A percentile compares a stretch with the other conserved stretches of the same genome.
Evolutionary conservation across 2,329 filamentous ascomycete species (phyloP).

Genomic region (Colletotrichum salicis): DNA sequence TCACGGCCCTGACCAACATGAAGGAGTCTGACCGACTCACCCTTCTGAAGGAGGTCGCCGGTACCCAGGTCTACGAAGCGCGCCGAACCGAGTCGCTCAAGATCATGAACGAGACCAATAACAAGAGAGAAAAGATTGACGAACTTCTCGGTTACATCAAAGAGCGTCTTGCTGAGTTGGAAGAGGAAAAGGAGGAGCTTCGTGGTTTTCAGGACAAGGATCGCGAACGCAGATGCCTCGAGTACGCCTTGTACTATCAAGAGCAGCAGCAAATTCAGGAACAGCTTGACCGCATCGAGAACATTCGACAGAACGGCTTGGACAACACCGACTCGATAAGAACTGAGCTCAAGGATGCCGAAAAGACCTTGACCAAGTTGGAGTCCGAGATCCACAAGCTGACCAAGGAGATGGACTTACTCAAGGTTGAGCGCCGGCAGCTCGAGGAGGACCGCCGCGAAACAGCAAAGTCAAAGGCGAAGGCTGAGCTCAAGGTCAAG

Average conservation of each 20-base stretch:
- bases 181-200: constrained; percentile 97
- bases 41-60: constrained; percentile 96
- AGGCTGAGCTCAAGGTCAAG: constrained; percentile 87
- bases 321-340: constrained; percentile 87
- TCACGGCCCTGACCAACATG: constrained; percentile 98
- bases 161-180: constrained; percentile 86
- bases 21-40: constrained; percentile 92
- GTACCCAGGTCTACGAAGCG: constrained; percentile 96
- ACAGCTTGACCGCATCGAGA: constrained; percentile 84
- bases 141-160: constrained; percentile 92
- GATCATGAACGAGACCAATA: constrained; percentile 96
- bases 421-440: constrained; percentile 86
- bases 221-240: constrained; percentile 87
- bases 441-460: constrained; percentile 91
- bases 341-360: constrained; percentile 78
- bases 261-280: constrained; percentile 84
- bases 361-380: constrained; percentile 80
- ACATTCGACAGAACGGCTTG: constrained; percentile 81
- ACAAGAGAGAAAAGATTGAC: constrained; percentile 94
- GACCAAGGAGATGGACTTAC: constrained; percentile 83
- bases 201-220: constrained; percentile 96
- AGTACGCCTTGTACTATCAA: constrained; percentile 93
- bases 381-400: constrained; percentile 83
- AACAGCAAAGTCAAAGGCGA: constrained; percentile 80
- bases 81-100: constrained; percentile 91